Evolutionary conservation across 768 basidiomycete genomes (phyloP), one percentile per base, ranked within the genome.

Genomic region (Leccinellum luteum): DNA sequence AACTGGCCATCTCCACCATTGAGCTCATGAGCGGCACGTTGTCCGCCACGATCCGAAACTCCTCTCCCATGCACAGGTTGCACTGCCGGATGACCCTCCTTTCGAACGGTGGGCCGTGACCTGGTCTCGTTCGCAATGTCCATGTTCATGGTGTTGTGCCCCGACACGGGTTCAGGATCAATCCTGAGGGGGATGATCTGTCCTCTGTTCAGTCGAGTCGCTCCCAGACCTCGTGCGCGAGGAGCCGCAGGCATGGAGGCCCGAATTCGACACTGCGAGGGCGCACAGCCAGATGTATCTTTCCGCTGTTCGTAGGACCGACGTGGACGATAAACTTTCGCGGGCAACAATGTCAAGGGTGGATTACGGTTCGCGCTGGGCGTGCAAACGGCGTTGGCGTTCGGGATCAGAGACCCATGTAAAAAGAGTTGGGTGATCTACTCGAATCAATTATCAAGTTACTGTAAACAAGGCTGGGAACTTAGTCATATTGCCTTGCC

Each of bases 281-380:
- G 94, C 92, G 45, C 92, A 86, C 9, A 99, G 96, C 97, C 66
- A 90, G 86, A 67, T 98, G 87, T 0, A 95, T 99, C 76, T 99
- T 99, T 30, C 96, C 96, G 60, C 91, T 92, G 72, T 98, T 99
- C 25, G 97, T 98, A 0, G n/a, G n/a, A n/a, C n/a, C n/a, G n/a
- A n/a, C n/a, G n/a, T n/a, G n/a, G n/a, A n/a, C n/a, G n/a, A n/a
- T n/a, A n/a, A n/a, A n/a, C n/a, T n/a, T n/a, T n/a, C n/a, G n/a
- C n/a, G n/a, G 21, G 65, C 60, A 17, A 87, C 78, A 19, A 59
- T 66, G 10, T 71, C 60, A 7, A 83, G 58, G 12, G 78, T 77
- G 13, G 65, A 57, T 25, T 62, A 49, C 10, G 75, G 59, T 32
- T 81, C 65, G 19, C 60, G 56, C 10, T 27, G 27, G 27, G 45